Evolutionary conservation across 148 eudicot species (phyloP).

Genomic region (Spergularia bocconei): DNA sequence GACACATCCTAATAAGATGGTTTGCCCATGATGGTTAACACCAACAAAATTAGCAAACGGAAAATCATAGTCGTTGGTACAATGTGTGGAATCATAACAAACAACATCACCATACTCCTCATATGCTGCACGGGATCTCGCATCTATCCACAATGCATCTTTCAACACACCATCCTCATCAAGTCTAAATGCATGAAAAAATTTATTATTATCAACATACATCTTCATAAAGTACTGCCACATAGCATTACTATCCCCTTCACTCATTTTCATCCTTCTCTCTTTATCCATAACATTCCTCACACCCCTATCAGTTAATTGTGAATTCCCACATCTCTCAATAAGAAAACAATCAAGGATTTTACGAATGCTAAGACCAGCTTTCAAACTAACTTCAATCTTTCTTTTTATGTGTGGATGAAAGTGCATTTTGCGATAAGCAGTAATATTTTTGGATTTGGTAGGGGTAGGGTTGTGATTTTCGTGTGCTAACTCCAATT

Average conservation of each 20-base stretch:
- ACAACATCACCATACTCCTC: conserved; percentile 61
- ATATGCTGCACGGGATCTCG: conserved; percentile 50
- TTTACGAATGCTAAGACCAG: too few species aligned
- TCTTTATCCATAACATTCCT: conserved; percentile 4
- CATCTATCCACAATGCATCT: conserved; percentile 19
- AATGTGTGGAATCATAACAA: conserved; percentile 46
- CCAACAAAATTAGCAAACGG: conserved; percentile 63
- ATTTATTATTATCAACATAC: conserved; percentile 59
- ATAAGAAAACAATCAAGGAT: too few species aligned
- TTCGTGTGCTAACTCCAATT: too few species aligned
- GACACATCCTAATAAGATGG: conserved; percentile 56
- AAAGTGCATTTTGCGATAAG: too few species aligned
- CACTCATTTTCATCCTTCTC: conserved; percentile 27
- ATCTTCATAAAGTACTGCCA: conserved; percentile 52
- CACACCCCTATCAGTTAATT: not conserved
- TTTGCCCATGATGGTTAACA: conserved; percentile 60
- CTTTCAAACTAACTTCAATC: too few species aligned
- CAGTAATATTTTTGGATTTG: too few species aligned
- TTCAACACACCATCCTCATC: conserved; percentile 50
- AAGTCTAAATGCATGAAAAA: conserved; percentile 54
- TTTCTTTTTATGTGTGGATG: too few species aligned
- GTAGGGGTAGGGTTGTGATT: too few species aligned
- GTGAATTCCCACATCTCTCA: not conserved
- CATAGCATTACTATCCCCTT: conserved; percentile 51
- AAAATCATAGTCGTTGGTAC: conserved; percentile 40